Conservation (phyloP, 306 rosid species). For the Vachellia pachyceras region DNA sequence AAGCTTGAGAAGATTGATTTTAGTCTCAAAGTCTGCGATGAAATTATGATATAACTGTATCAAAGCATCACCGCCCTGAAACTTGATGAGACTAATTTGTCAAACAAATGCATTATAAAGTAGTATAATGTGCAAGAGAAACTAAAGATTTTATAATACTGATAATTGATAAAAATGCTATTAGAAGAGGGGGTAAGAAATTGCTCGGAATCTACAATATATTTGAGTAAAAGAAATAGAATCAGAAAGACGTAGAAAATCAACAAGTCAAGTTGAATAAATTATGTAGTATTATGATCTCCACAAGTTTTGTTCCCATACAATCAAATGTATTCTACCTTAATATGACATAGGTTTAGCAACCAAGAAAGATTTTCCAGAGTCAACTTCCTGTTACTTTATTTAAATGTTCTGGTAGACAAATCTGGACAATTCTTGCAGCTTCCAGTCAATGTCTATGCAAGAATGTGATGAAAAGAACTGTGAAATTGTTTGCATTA, state of each 20-base stretch:
- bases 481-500: background rate
- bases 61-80: constrained; percentile 95
- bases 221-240: background rate
- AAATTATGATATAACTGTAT: constrained; percentile 90
- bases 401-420: background rate
- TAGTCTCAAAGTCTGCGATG: constrained; percentile 96
- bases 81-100: constrained; percentile 30
- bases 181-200: constrained; percentile 1
- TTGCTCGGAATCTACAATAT: constrained; percentile 10
- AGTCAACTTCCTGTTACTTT: background rate
- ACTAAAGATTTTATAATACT: background rate
- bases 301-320: background rate
- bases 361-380: background rate
- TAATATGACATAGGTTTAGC: background rate
- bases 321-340: constrained; percentile 7
- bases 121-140: background rate
- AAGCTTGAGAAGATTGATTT: constrained; percentile 95
- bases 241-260: constrained; percentile 5
- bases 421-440: background rate
- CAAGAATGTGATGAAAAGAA: constrained; percentile 4
- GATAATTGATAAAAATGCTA: background rate
- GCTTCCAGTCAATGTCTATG: constrained; percentile 1
- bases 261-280: background rate
- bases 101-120: constrained; percentile 4
- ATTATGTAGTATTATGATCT: background rate